Evolutionary conservation across 1,284 basidiomycete genomes (phyloP).

Genomic region (Moniliophthora roreri): DNA sequence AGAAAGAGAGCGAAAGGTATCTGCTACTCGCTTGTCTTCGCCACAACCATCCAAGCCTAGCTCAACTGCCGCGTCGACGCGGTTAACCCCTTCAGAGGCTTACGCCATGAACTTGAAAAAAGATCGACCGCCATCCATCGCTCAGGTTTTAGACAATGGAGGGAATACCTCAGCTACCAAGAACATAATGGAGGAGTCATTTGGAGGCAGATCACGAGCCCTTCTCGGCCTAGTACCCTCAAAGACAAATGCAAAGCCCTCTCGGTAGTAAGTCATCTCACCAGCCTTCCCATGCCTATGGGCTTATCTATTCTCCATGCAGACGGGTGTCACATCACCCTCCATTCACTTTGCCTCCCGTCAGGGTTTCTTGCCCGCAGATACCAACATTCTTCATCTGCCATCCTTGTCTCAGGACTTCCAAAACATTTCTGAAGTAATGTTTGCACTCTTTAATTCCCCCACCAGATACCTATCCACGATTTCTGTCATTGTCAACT

Average conservation of each 20-base stretch:
- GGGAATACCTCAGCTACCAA: background rate
- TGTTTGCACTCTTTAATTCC: too few relatives aligned
- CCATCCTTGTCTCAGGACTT: too few relatives aligned
- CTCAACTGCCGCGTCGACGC: background rate
- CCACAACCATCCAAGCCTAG: constrained; percentile 2
- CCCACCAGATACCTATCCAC: too few relatives aligned
- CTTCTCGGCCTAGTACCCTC: constrained; percentile 1
- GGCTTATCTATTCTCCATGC: too few relatives aligned
- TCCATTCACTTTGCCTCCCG: too few relatives aligned
- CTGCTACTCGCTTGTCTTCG: background rate
- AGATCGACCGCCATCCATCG: constrained; percentile 41
- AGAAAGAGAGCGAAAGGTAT: background rate
- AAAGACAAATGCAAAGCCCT: background rate
- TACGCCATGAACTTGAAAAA: constrained; percentile 45
- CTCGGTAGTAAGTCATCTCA: too few relatives aligned
- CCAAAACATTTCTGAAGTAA: too few relatives aligned
- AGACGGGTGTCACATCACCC: too few relatives aligned
- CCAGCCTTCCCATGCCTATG: too few relatives aligned
- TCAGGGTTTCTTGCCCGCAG: too few relatives aligned
- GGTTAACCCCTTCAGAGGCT: constrained; percentile 28
- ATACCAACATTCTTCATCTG: too few relatives aligned
- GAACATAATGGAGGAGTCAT: constrained; percentile 12
- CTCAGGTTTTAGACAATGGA: constrained; percentile 34
- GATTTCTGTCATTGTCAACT: too few relatives aligned
- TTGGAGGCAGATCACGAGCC: constrained; percentile 13